A percentile compares a stretch with the other conserved stretches of the same genome.
These are phyloP conservation scores for Talaromyces rugulosus DNA, from an alignment of 2,329 filamentous ascomycete genomes.

Conservation along the genomic window DNA sequence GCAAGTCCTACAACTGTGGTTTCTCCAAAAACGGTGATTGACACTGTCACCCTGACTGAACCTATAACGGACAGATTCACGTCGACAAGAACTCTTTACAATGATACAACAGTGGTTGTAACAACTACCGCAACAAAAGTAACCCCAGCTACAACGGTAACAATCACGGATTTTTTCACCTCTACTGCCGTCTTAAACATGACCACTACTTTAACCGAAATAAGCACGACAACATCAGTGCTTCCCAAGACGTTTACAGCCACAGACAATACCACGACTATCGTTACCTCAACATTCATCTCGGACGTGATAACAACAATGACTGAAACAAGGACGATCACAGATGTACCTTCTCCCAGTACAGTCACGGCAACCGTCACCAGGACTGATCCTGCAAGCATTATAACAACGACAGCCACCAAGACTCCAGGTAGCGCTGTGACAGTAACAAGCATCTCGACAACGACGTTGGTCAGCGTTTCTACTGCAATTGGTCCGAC, in stretches of 20 bases:
- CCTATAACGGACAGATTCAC: neutral
- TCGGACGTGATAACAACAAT: neutral
- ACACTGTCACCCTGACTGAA: neutral
- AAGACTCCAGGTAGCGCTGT: neutral
- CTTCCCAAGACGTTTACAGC: neutral
- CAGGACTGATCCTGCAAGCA: neutral
- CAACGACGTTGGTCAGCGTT: neutral
- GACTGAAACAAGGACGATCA: neutral
- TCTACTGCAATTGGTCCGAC: neutral
- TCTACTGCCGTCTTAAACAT: neutral
- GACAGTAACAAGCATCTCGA: neutral
- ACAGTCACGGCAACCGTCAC: neutral
- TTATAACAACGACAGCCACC: neutral
- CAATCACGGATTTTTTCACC: neutral
- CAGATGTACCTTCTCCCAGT: neutral
- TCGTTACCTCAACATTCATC: neutral
- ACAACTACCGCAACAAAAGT: neutral
- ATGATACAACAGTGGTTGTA: neutral
- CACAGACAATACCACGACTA: neutral
- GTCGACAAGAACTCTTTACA: neutral
- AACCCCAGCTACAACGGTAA: neutral
- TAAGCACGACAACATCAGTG: neutral
- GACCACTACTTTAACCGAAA: neutral
- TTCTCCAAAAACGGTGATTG: neutral
- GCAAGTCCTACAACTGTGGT: neutral